Evolutionary conservation across 805 yeast genomes (phyloP).

Genomic region (Saccharomycopsis synnaedendra): DNA sequence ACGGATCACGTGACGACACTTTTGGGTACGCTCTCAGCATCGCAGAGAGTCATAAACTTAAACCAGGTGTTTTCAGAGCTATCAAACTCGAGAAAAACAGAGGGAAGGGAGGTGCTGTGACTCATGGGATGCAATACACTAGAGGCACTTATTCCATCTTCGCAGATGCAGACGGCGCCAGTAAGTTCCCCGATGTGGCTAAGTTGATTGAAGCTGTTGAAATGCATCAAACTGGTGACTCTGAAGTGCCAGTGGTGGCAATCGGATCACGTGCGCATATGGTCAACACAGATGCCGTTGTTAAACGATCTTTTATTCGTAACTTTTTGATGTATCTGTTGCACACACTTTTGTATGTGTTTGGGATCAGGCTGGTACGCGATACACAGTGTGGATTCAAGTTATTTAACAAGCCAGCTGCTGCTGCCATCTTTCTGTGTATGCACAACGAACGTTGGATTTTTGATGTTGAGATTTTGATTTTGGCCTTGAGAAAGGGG

Average conservation of each 20-base stretch:
- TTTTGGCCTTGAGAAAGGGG: constrained; percentile 62
- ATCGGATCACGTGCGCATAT: constrained; percentile 95
- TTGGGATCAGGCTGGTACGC: constrained; percentile 77
- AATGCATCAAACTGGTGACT: constrained; percentile 15
- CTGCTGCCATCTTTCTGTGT: constrained; percentile 60
- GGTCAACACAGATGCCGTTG: constrained; percentile 94
- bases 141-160: constrained; percentile 69
- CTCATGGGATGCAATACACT: constrained; percentile 75
- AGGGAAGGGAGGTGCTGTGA: constrained; percentile 95
- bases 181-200: constrained; percentile 58
- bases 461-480: constrained; percentile 86
- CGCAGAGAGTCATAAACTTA: constrained; percentile 31
- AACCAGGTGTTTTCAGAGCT: constrained; percentile 57
- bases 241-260: constrained; percentile 44
- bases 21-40: constrained; percentile 58
- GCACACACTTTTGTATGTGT: constrained; percentile 73
- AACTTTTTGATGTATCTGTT: constrained; percentile 89
- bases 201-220: constrained; percentile 35
- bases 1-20: constrained; percentile 81
- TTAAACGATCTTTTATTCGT: constrained; percentile 79
- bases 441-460: constrained; percentile 98
- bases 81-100: constrained; percentile 63
- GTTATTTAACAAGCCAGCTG: constrained; percentile 67
- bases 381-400: constrained; percentile 99
- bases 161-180: constrained; percentile 98